Evolutionary conservation across 2,329 filamentous ascomycete genomes (phyloP).

Genomic region (Fusarium coffeatum): DNA sequence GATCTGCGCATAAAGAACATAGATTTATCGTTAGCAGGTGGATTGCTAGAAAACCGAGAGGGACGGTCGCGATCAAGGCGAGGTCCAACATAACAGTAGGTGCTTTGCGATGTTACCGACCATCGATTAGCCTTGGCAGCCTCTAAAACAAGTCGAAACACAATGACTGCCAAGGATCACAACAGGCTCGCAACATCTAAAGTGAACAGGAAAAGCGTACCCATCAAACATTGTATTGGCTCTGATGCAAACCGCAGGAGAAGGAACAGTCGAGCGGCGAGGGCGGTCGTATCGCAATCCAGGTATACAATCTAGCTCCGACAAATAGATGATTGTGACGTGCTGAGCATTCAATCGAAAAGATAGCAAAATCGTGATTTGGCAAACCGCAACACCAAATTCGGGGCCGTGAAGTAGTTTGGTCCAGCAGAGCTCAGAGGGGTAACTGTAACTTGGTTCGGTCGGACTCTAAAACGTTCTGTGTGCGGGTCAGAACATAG

Average conservation of each 20-base stretch:
- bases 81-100: conserved; percentile 23
- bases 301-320: conserved; percentile 15
- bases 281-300: conserved; percentile 15
- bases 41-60: conserved; percentile 32
- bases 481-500: conserved; percentile 44
- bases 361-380: conserved; percentile 26
- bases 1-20: conserved; percentile 51
- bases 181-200: conserved; percentile 1
- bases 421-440: conserved; percentile 26
- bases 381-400: background rate
- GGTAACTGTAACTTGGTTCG: conserved; percentile 39
- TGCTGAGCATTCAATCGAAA: conserved; percentile 23
- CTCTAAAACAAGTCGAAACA: conserved; percentile 4
- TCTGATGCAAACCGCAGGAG: conserved; percentile 34
- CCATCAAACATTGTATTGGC: conserved; percentile 55
- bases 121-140: conserved; percentile 9
- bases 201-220: conserved; percentile 51
- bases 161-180: conserved; percentile 15
- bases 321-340: conserved; percentile 22
- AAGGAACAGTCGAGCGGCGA: conserved; percentile 37
- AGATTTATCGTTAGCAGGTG: conserved; percentile 47
- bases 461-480: conserved; percentile 47
- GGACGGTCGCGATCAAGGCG: conserved; percentile 24
- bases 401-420: conserved; percentile 1
- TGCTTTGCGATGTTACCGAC: conserved; percentile 4